Percentiles rank a stretch among this genome's conserved stretches.
Conservation (phyloP, 148 eudicot genomes). For the Beta vulgaris region DNA sequence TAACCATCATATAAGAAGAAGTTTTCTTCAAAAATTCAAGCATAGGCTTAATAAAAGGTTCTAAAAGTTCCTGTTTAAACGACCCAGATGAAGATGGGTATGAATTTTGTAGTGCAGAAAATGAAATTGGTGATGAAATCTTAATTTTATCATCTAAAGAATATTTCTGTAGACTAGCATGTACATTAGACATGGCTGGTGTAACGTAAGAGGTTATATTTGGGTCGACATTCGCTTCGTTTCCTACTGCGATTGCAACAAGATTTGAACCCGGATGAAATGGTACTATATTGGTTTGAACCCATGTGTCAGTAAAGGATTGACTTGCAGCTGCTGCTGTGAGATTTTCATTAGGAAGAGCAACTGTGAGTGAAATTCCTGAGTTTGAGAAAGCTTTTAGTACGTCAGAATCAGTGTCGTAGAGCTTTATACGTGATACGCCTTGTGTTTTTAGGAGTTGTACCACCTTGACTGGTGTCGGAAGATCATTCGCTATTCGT, state of each 20-base stretch:
- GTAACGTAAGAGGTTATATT: conserved; percentile 49
- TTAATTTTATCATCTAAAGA: conserved; percentile 33
- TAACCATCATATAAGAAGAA: conserved; percentile 67
- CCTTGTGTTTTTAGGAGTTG: conserved; percentile 64
- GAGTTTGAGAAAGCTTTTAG: conserved; percentile 46
- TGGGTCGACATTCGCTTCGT: conserved; percentile 71
- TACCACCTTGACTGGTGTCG: conserved; percentile 60
- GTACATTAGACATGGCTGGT: conserved; percentile 70
- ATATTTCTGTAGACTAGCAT: conserved; percentile 34
- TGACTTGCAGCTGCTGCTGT: conserved; percentile 56
- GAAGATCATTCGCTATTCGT: conserved; percentile 71
- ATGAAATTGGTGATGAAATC: conserved; percentile 65
- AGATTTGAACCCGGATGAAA: conserved; percentile 41
- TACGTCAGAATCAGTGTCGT: conserved; percentile 47
- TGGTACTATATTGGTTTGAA: conserved; percentile 48
- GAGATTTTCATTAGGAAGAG: conserved; percentile 73
- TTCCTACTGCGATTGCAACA: conserved; percentile 74
- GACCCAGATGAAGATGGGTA: conserved; percentile 82
- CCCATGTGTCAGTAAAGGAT: conserved; percentile 72
- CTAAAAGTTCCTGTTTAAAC: conserved; percentile 59
- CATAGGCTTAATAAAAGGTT: conserved; percentile 66
- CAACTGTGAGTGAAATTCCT: conserved; percentile 37
- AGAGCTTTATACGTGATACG: conserved; percentile 58
- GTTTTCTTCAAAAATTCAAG: conserved; percentile 45
- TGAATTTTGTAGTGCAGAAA: conserved; percentile 44